Percentiles rank a stretch among this genome's conserved stretches.
Conservation (phyloP, 306 rosid genomes). For the Ormosia semicastrata region DNA sequence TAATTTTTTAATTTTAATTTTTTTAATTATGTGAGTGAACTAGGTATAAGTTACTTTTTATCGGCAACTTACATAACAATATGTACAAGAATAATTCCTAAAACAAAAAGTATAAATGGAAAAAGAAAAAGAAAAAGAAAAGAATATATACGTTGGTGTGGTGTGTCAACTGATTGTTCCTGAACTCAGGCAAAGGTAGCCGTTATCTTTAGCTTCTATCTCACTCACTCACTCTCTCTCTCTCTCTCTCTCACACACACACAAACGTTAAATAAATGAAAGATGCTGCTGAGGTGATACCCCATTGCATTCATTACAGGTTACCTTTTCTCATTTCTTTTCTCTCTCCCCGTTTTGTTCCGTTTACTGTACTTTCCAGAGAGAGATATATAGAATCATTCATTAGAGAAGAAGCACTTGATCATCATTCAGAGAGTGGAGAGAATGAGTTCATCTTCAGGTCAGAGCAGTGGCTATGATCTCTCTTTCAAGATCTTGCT, state of each 20-base stretch:
- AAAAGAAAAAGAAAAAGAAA: slow-evolving; percentile 35
- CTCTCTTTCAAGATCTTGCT: slow-evolving; percentile 92
- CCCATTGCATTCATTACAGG: slow-evolving; percentile 33
- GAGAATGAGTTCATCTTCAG: slow-evolving; percentile 83
- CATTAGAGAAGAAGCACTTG: slow-evolving; percentile 36
- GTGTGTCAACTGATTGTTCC: slow-evolving; percentile 41
- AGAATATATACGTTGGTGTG: slow-evolving; percentile 60
- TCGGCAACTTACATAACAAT: neutral
- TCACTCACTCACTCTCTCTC: slow-evolving; percentile 27
- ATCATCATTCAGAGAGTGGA: slow-evolving; percentile 25
- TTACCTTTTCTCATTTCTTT: neutral
- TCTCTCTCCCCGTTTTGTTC: slow-evolving; percentile 7
- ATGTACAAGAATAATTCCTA: neutral
- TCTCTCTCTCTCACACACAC: neutral
- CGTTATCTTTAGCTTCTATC: slow-evolving; percentile 59
- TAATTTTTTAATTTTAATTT: no score
- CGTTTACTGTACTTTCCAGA: slow-evolving; percentile 35
- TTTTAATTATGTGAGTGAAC: neutral
- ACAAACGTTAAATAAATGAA: neutral
- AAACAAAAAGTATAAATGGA: neutral
- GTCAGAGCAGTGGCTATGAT: slow-evolving; percentile 73
- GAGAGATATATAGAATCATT: slow-evolving; percentile 25
- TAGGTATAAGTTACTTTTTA: neutral
- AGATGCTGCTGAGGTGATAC: slow-evolving; percentile 28
- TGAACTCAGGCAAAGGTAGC: slow-evolving; percentile 36